Percentiles rank a stretch among this genome's conserved stretches.
Conservation (phyloP, 768 basidiomycete species). For the Wakefieldia striispora region DNA sequence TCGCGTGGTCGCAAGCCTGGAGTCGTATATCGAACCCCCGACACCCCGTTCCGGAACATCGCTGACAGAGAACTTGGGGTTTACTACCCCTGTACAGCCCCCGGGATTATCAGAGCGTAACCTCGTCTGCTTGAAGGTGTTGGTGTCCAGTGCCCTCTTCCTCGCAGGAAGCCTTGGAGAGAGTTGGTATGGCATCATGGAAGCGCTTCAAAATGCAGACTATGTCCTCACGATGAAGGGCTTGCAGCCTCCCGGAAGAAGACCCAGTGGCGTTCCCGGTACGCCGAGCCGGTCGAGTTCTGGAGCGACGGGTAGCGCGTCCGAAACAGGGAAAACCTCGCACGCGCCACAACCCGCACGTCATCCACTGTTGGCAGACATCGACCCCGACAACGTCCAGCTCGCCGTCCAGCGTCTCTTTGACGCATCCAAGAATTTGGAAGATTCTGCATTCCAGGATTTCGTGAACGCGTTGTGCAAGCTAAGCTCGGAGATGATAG, state of each 20-base stretch:
- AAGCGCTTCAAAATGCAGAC: conserved; percentile 92
- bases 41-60: conserved; percentile 59
- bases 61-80: conserved; percentile 67
- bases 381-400: conserved; percentile 75
- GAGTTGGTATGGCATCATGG: conserved; percentile 90
- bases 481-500: conserved; percentile 90
- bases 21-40: conserved; percentile 51
- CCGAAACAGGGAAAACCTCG: conserved; percentile 18
- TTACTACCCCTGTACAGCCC: conserved; percentile 49
- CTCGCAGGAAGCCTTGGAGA: conserved; percentile 84
- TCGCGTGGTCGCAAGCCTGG: conserved; percentile 81
- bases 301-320: conserved; percentile 15
- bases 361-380: conserved; percentile 66
- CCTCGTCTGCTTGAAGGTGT: conserved; percentile 82
- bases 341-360: conserved; percentile 30
- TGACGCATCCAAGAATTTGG: conserved; percentile 79
- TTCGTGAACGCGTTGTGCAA: conserved; percentile 80
- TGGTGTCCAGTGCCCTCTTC: conserved; percentile 74
- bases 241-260: conserved; percentile 30
- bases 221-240: conserved; percentile 77
- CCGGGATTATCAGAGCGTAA: conserved; percentile 88
- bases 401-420: conserved; percentile 79
- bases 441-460: conserved; percentile 76
- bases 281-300: conserved; percentile 42
- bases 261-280: conserved; percentile 36